Conservation (phyloP, 129 eudicot species). For the Chrysanthemum seticuspe region DNA sequence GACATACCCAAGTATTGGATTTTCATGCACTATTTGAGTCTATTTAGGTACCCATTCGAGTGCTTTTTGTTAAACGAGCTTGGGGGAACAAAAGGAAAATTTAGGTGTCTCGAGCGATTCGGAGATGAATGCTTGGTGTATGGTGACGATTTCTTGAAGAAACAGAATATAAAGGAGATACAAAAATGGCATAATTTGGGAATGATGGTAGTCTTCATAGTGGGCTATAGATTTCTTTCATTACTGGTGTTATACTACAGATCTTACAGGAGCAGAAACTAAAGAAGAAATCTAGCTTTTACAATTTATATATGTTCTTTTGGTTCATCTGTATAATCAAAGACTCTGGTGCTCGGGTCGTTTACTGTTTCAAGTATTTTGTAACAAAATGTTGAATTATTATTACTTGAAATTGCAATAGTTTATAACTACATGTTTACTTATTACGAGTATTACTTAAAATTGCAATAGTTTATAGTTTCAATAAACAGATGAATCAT, state of each 20-base stretch:
- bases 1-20: slow-evolving; percentile 62
- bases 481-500: too few species aligned
- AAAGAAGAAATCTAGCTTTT: background rate
- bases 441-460: background rate
- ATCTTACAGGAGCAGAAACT: slow-evolving; percentile 43
- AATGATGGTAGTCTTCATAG: slow-evolving; percentile 57
- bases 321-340: background rate
- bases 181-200: slow-evolving; percentile 62
- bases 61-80: slow-evolving; percentile 66
- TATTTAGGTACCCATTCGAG: slow-evolving; percentile 80
- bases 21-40: slow-evolving; percentile 65
- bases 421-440: background rate
- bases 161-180: slow-evolving; percentile 50
- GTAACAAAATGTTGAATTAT: background rate
- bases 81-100: slow-evolving; percentile 50
- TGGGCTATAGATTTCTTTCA: slow-evolving; percentile 56
- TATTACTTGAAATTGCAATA: background rate
- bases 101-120: slow-evolving; percentile 47
- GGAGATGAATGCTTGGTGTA: slow-evolving; percentile 52
- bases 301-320: background rate
- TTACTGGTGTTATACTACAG: slow-evolving; percentile 47
- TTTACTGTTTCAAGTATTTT: background rate
- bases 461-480: background rate
- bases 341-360: background rate
- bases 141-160: slow-evolving; percentile 51